Conservation (phyloP, 2,329 filamentous ascomycete genomes). For the Colletotrichum destructivum region DNA sequence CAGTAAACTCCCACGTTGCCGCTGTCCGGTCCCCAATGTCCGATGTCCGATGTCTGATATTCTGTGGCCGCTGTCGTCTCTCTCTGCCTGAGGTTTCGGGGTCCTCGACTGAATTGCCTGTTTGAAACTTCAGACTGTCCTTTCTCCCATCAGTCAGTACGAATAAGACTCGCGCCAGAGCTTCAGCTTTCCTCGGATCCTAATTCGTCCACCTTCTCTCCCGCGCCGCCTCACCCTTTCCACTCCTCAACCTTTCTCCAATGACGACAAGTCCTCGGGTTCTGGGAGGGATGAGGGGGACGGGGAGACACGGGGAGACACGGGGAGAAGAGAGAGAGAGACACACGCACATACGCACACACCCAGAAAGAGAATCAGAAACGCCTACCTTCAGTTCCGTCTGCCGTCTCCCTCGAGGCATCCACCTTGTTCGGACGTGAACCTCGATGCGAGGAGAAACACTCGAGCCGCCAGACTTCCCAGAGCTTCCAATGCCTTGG, state of each 20-base stretch:
- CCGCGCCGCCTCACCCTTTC: conserved; percentile 29
- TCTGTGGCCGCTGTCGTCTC: neutral
- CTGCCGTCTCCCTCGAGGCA: conserved; percentile 13
- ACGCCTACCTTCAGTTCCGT: conserved; percentile 19
- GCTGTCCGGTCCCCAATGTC: conserved; percentile 2
- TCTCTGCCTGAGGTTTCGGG: conserved; percentile 1
- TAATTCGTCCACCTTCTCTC: conserved; percentile 24
- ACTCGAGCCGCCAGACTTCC: conserved; percentile 3
- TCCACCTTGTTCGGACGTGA: conserved; percentile 24
- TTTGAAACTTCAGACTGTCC: conserved; percentile 26
- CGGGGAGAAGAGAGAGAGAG: neutral
- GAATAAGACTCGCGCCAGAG: conserved; percentile 14
- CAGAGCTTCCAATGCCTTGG: conserved; percentile 1
- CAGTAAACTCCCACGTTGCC: neutral
- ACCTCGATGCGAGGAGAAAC: conserved; percentile 34
- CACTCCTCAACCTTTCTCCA: conserved; percentile 10
- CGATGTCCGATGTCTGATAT: conserved; percentile 15
- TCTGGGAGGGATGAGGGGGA: neutral
- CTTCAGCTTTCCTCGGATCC: conserved; percentile 29
- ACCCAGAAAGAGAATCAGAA: conserved; percentile 6
- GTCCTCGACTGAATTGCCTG: conserved; percentile 7
- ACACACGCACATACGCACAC: no score
- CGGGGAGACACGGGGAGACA: neutral
- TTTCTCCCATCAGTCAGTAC: conserved; percentile 20
- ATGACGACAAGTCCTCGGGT: neutral